phyloP scores from a whole-genome alignment of 2,329 filamentous ascomycete species.

The Aspergillus tubingensis region DNA sequence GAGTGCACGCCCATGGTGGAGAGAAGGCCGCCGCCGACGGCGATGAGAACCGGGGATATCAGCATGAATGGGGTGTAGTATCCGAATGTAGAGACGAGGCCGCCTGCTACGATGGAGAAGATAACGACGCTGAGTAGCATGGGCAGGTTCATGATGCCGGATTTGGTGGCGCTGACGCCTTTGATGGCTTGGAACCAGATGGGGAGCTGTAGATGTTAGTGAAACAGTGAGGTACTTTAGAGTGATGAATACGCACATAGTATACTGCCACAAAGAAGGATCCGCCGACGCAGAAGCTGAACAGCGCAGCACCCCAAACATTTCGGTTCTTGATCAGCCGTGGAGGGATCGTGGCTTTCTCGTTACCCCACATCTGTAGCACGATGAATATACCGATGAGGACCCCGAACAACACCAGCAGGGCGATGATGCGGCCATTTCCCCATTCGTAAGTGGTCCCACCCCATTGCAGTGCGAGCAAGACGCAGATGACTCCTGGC shows the following conservation, averaged over 20 bases:
- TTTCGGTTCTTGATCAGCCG: slow-evolving; percentile 48
- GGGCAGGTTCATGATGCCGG: slow-evolving; percentile 43
- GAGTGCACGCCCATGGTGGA: slow-evolving; percentile 38
- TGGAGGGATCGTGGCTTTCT: slow-evolving; percentile 49
- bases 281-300: slow-evolving; percentile 46
- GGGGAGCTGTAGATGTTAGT: slow-evolving; percentile 37
- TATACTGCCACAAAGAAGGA: slow-evolving; percentile 49
- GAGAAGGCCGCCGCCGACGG: slow-evolving; percentile 39
- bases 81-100: slow-evolving; percentile 33
- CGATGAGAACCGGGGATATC: slow-evolving; percentile 31
- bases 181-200: slow-evolving; percentile 48
- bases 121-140: slow-evolving; percentile 36
- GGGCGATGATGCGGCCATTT: slow-evolving; percentile 27
- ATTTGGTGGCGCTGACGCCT: slow-evolving; percentile 34
- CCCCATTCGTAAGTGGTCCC: slow-evolving; percentile 54
- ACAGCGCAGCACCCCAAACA: slow-evolving; percentile 43
- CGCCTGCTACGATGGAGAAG: slow-evolving; percentile 34
- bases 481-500: slow-evolving; percentile 34
- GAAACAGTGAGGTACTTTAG: not conserved
- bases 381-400: slow-evolving; percentile 46
- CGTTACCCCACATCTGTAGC: slow-evolving; percentile 32
- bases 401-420: slow-evolving; percentile 50
- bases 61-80: slow-evolving; percentile 47
- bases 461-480: slow-evolving; percentile 56
- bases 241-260: slow-evolving; percentile 34